phyloP scores from a whole-genome alignment of 2,329 filamentous ascomycete genomes.

The Penicillium verrucosum region DNA sequence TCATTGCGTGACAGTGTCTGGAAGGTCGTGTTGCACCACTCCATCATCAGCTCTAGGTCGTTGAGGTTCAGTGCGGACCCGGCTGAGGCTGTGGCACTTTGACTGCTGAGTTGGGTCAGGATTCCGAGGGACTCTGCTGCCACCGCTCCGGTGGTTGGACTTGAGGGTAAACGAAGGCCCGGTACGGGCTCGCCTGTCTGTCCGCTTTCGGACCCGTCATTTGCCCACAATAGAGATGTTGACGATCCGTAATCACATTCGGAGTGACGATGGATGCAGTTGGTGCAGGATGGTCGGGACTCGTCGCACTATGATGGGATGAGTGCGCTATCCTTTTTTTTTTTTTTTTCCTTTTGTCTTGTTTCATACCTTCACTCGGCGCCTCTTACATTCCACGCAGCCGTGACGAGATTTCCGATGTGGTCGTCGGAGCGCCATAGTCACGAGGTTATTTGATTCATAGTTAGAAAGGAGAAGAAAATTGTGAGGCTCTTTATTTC shows the following conservation, averaged over 20 bases:
- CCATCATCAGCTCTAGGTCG: slow-evolving; percentile 45
- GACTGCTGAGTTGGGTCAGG: slow-evolving; percentile 21
- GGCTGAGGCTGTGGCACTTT: not conserved
- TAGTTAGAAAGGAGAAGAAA: not conserved
- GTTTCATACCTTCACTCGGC: slow-evolving; percentile 33
- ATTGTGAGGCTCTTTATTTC: not conserved
- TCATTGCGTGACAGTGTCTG: slow-evolving; percentile 27
- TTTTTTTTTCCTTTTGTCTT: no score
- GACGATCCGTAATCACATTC: slow-evolving; percentile 35
- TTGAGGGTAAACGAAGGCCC: not conserved
- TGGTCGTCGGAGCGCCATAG: slow-evolving; percentile 35
- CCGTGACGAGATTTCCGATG: slow-evolving; percentile 38
- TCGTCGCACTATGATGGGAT: slow-evolving; percentile 32
- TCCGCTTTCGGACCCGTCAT: slow-evolving; percentile 26
- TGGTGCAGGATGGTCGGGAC: slow-evolving; percentile 30
- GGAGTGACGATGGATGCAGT: slow-evolving; percentile 32
- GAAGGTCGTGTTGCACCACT: slow-evolving; percentile 39
- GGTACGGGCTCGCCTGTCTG: not conserved
- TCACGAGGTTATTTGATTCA: slow-evolving; percentile 11
- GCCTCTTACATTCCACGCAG: slow-evolving; percentile 35
- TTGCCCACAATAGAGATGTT: slow-evolving; percentile 32
- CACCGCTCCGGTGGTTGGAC: not conserved
- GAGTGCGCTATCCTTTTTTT: not conserved
- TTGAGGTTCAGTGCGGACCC: slow-evolving; percentile 41
- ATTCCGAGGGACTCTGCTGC: slow-evolving; percentile 25